A percentile compares a stretch with the other conserved stretches of the same genome.
Evolutionary conservation across 2,329 filamentous ascomycete genomes (phyloP).

Genomic region (Trichoderma sp.): DNA sequence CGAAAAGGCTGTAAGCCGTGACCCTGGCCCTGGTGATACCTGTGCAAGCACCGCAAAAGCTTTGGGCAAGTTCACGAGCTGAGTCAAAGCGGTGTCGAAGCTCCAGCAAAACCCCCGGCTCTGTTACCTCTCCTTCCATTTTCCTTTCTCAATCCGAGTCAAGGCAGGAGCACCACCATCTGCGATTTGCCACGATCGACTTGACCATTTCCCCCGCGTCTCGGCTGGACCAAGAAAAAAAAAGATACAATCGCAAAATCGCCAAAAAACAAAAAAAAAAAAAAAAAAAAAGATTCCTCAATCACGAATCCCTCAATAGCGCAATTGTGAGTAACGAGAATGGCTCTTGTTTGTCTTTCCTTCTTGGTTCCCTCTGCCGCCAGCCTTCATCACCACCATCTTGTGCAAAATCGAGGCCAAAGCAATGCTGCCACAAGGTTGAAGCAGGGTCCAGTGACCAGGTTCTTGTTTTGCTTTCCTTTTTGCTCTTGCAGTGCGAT

Average conservation of each 20-base stretch:
- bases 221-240: slow-evolving; percentile 10
- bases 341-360: background rate
- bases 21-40: slow-evolving; percentile 17
- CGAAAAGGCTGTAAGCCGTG: slow-evolving; percentile 11
- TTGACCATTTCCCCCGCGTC: background rate
- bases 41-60: background rate
- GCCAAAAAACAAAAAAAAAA: background rate
- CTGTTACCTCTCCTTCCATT: slow-evolving; percentile 4
- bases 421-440: background rate
- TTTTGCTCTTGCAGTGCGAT: background rate
- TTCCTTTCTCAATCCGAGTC: slow-evolving; percentile 6
- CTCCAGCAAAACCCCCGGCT: slow-evolving; percentile 6
- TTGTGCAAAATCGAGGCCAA: background rate
- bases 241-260: background rate
- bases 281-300: background rate
- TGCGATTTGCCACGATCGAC: background rate
- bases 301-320: background rate
- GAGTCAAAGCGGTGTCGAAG: slow-evolving; percentile 18
- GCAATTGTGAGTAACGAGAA: slow-evolving; percentile 8
- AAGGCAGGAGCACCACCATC: background rate
- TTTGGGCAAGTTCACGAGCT: slow-evolving; percentile 17
- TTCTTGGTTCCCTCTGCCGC: background rate
- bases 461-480: background rate
- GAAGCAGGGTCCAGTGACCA: background rate
- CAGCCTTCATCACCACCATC: background rate